Base-by-base conservation (phyloP, 345 rosid genomes). In the Cardiospermum halicacabum region DNA sequence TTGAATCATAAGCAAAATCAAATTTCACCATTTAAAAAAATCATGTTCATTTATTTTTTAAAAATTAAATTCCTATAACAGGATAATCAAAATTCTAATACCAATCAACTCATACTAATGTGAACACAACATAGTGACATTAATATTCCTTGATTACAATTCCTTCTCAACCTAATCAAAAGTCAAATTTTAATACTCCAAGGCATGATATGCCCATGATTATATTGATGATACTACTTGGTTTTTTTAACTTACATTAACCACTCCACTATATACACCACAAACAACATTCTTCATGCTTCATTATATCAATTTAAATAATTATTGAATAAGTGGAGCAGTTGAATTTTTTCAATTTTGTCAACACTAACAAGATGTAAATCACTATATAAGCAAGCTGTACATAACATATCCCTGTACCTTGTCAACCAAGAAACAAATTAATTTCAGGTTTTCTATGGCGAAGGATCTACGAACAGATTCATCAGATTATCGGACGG, bases 401-500 rank as follows among this genome's bases (percentile, higher is more conserved):
- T 11, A 39, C 2, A 16, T 8, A 30, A n/a, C n/a, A n/a, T n/a
- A n/a, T n/a, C 42, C 22, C 22, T 58, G n/a, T 57, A 4, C 26
- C 62, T 58, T 73, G 51, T 9, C 3, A 24, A 12, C 42, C 21
- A 40, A 57, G 60, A 56, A 60, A n/a, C 50, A n/a, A 3, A 47
- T 4, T 47, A 8, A 47, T 47, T 47, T 47, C 24, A 18, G 47
- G n/a, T 4, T 22, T 2, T 36, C 21, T 30, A 76, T 76, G 80
- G 68, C 0, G 24, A 66, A 49, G 11, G 47, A 72, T 58, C 72
- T 69, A 19, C 66, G 76, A 34, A 70, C 39, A 1, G 84, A 80
- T 62, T 76, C 87, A 0, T 66, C 58, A 0, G 84, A 83, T 34
- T 69, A 73, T 61, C 68, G 78, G 40, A 74, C 72, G 0, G 87